phyloP scores from a whole-genome alignment of 2,329 filamentous ascomycete species.

The Akanthomyces lecanii region DNA sequence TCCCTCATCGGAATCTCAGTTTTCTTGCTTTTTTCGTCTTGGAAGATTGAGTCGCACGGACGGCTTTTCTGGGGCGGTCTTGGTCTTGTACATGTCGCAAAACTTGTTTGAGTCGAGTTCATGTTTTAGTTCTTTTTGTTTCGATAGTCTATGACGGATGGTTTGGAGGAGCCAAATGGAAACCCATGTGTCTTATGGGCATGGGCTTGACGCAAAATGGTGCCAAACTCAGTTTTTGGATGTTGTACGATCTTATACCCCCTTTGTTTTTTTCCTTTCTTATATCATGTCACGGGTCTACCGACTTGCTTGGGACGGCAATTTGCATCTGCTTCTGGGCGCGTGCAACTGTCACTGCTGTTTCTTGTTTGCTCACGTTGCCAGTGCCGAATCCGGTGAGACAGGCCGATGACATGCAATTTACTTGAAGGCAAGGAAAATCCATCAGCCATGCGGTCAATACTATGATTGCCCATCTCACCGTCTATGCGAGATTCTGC shows the following conservation, averaged over 20 bases:
- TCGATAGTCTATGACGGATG: neutral
- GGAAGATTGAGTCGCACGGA: neutral
- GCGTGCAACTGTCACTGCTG: neutral
- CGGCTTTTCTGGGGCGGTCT: neutral
- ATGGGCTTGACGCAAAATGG: neutral
- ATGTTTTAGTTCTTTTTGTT: neutral
- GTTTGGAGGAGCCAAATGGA: neutral
- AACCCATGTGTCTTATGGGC: neutral
- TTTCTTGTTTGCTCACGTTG: neutral
- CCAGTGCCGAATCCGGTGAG: neutral
- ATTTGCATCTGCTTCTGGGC: neutral
- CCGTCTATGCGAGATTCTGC: no score
- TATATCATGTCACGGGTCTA: neutral
- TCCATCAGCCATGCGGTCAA: no score
- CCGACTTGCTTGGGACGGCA: neutral
- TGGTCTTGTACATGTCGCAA: neutral
- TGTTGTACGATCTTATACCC: constrained; percentile 14
- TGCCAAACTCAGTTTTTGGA: neutral
- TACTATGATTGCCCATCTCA: no score
- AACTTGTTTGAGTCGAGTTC: neutral
- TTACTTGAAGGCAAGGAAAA: neutral
- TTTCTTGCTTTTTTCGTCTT: neutral
- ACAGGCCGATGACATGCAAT: neutral
- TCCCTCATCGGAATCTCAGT: no score
- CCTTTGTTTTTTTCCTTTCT: constrained; percentile 1